Evolutionary conservation across 257 asterid genomes (phyloP), one percentile per base, ranked within the genome.

Genomic region (Scutellaria barbata): DNA sequence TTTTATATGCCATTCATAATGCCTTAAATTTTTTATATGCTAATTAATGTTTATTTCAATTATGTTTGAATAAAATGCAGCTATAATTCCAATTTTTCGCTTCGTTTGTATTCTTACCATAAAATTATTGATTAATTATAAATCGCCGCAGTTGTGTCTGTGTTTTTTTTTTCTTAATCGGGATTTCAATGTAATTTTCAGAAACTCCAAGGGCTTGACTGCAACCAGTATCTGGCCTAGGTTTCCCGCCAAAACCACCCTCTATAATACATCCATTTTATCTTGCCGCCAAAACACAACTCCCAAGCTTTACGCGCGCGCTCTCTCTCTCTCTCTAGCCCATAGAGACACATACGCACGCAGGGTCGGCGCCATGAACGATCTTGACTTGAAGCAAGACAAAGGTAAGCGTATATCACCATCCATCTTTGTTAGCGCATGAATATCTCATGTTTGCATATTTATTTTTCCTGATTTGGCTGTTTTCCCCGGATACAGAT

Each of bases 211-310:
- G 86, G 80, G 58, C 68, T 41, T 52, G 35, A n/a, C 20, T 74
- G 80, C 80, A 82, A 79, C 45, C 76, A 60, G 10, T 18, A 7
- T 42, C 62, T 56, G 13, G 54, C 17, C 17, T 35, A 14, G 7
- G 1, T 72, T 90, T 90, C 92, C 94, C 96, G 96, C 96, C 96
- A 84, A 85, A 83, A 77, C 16, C 33, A 56, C 37, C 8, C 11
- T 20, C 53, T n/a, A 7, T 22, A 8, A 35, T 41, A 43, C 25
- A 60, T 56, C 70, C 54, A n/a, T 8, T 68, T 37, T 76, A 64
- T 69, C 84, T 88, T 84, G 74, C 85, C 96, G 94, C 92, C 96
- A 84, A 68, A 13, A 58, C 68, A 65, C 72, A 68, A 68, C 68
- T 17, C 69, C 48, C 66, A 63, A 20, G 59, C 35, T 63, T 20